Evolutionary conservation across 108 stramenopile genomes (phyloP).

Genomic region (Nitzschia putrida): DNA sequence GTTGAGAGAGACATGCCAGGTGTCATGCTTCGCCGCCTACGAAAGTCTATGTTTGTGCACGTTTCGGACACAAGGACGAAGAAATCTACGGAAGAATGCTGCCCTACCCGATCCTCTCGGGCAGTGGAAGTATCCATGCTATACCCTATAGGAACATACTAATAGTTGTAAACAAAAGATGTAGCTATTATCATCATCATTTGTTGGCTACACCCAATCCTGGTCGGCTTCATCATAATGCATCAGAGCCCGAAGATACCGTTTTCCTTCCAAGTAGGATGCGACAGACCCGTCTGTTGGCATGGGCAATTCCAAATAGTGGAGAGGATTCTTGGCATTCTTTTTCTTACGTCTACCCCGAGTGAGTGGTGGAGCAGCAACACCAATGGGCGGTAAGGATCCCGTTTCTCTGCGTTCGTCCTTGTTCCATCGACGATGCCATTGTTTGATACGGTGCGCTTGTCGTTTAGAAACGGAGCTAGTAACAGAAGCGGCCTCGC

Average conservation of each 20-base stretch:
- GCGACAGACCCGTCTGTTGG: slow-evolving; percentile 26
- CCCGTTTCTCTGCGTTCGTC: neutral
- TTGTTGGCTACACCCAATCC: slow-evolving; percentile 27
- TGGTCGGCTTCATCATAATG: slow-evolving; percentile 41
- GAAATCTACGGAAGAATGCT: too few relatives aligned
- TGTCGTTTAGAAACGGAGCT: slow-evolving; percentile 12
- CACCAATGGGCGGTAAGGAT: too few relatives aligned
- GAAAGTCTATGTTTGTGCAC: too few relatives aligned
- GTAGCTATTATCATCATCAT: neutral
- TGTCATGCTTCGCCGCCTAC: too few relatives aligned
- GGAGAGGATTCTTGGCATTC: slow-evolving; percentile 1
- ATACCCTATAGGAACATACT: too few relatives aligned
- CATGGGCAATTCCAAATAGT: slow-evolving; percentile 21
- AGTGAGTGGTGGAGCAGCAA: neutral
- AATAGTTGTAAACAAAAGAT: too few relatives aligned
- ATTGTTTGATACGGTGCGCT: neutral
- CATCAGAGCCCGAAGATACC: slow-evolving; percentile 30
- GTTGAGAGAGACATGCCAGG: too few relatives aligned
- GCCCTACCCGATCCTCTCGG: too few relatives aligned
- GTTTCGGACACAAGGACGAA: too few relatives aligned
- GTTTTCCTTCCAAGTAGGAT: slow-evolving; percentile 22
- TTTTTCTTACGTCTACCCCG: neutral
- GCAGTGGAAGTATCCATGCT: too few relatives aligned
- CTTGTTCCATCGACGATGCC: slow-evolving; percentile 19
- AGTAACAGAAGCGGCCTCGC: slow-evolving; percentile 8